A percentile compares a stretch with the other conserved stretches of the same genome.
phyloP scores from a whole-genome alignment of 1,284 basidiomycete genomes.

The Anthracocystis panici-leucophaei region DNA sequence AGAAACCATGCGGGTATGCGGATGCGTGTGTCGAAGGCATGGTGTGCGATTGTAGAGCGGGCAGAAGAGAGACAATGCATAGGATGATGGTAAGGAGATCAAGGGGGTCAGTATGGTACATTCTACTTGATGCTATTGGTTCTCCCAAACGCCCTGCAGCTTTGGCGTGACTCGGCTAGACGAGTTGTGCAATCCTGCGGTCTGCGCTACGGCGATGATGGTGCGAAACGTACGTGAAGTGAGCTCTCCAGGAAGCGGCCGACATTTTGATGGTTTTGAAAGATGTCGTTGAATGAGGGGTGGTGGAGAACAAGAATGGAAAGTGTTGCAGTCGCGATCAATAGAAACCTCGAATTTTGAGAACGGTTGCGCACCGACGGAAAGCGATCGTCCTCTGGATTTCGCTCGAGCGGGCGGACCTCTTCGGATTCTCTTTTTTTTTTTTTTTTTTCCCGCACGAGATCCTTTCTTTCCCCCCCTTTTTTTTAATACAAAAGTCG shows the following conservation, averaged over 20 bases:
- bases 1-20: neutral
- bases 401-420: slow-evolving; percentile 20
- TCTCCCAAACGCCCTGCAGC: neutral
- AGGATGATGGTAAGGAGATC: neutral
- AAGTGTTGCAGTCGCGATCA: slow-evolving; percentile 22
- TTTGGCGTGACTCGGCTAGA: neutral
- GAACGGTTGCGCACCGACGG: slow-evolving; percentile 9
- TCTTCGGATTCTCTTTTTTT: slow-evolving; percentile 10
- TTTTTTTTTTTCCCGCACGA: too few relatives aligned
- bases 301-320: slow-evolving; percentile 11
- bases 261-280: slow-evolving; percentile 45
- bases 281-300: slow-evolving; percentile 11
- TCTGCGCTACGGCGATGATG: too few relatives aligned
- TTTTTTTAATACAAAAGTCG: neutral
- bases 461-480: neutral
- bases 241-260: slow-evolving; percentile 65
- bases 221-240: slow-evolving; percentile 62
- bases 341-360: slow-evolving; percentile 16
- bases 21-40: too few relatives aligned
- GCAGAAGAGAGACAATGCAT: neutral
- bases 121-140: neutral
- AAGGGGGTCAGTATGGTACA: slow-evolving; percentile 10
- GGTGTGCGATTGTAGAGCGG: neutral
- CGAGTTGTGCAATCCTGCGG: neutral
- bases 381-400: slow-evolving; percentile 28